A percentile compares a stretch with the other conserved stretches of the same genome.
Evolutionary conservation across 2,329 filamentous ascomycete genomes (phyloP).

Genomic region (Calycina herbarum): DNA sequence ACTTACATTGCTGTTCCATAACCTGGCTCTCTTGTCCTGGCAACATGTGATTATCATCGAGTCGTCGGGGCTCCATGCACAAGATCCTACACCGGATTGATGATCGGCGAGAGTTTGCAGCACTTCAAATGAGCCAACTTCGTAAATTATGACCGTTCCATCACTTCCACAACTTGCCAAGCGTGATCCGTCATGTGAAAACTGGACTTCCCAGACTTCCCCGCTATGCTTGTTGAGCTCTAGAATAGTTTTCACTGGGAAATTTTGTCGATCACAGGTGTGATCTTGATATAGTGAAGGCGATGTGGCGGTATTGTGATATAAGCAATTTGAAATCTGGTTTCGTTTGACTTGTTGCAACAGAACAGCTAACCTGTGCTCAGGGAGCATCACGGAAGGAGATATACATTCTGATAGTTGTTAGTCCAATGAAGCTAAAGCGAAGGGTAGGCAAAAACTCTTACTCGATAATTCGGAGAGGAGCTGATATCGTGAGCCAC

Average conservation of each 20-base stretch:
- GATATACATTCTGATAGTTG: conserved; percentile 73
- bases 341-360: conserved; percentile 80
- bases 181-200: conserved; percentile 82
- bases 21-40: conserved; percentile 67
- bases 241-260: conserved; percentile 70
- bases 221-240: conserved; percentile 73
- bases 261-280: conserved; percentile 74
- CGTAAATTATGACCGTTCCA: conserved; percentile 76
- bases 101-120: conserved; percentile 65
- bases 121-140: conserved; percentile 68
- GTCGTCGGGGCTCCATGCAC: conserved; percentile 93
- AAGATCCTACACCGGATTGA: conserved; percentile 69
- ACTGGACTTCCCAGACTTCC: conserved; percentile 90
- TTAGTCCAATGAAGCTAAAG: background rate
- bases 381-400: conserved; percentile 93
- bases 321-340: conserved; percentile 82
- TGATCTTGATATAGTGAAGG: conserved; percentile 92
- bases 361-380: conserved; percentile 79
- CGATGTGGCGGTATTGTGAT: conserved; percentile 77
- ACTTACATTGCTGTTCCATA: conserved; percentile 73
- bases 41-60: conserved; percentile 82
- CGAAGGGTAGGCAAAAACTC: conserved; percentile 33
- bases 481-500: conserved; percentile 70
- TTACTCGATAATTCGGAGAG: conserved; percentile 82
- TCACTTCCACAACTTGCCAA: conserved; percentile 82